Base-by-base conservation (phyloP, 306 rosid species). In the Prunus mira region DNA sequence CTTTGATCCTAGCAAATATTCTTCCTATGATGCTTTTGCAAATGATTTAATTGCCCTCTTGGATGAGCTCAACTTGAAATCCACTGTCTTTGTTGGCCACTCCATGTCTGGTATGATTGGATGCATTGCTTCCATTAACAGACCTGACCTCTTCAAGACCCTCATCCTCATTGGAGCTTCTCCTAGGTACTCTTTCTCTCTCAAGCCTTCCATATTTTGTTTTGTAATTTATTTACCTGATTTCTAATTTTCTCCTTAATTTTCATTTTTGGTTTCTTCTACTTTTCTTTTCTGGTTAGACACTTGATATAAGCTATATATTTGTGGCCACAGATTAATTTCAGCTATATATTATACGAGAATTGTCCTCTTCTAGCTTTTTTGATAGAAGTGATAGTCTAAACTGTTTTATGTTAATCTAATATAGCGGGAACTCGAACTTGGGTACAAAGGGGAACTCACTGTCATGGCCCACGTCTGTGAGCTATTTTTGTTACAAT, bases 51-150 rank as follows among this genome's bases (percentile, higher is more conserved):
- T 95, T 68, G 46, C 62, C 60, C 81, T 95, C 10, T 38, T 95
- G 43, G 87, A 74, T 32, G 88, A 92, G 71, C 70, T 90, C 78
- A 78, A 72, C 79, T 81, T 95, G 49, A 71, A 79, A 73, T 86
- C 79, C 18, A 71, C 74, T 24, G 82, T 80, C 67, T 90, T 89
- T 69, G 77, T 89, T 67, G 99, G 99, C 1, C 99, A 95, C 76
- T 95, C 99, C 83, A 92, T 95, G 99, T 92, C 99, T 67, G 97
- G 83, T 54, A 90, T 95, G 89, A 84, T 95, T 77, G 97, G 97
- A 27, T 95, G 97, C 82, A 82, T 95, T 77, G 99, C 99, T 63
- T 90, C 96, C 73, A 69, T 88, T n/a, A 82, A 84, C 62, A 89
- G 87, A 71, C 97, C 99, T 82, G 58, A 84, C 7, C 97, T 95